These are phyloP conservation scores for Fonsecaea monophora DNA, from an alignment of 2,329 filamentous ascomycete species.

Conservation along the genomic window DNA sequence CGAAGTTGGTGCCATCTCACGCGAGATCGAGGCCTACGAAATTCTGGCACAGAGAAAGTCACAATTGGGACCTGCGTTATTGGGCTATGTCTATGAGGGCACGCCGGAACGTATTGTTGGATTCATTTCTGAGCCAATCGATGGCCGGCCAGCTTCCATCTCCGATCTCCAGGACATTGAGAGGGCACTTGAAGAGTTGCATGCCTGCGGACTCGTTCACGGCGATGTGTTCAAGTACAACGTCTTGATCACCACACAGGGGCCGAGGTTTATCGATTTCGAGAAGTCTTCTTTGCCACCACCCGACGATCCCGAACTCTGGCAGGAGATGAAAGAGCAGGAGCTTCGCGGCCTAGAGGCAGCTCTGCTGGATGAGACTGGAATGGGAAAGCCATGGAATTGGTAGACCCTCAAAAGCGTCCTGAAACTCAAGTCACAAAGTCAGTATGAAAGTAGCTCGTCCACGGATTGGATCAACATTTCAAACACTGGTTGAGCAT, in stretches of 20 bases:
- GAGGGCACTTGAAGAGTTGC: background rate
- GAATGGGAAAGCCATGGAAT: too few species aligned
- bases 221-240: background rate
- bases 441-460: too few species aligned
- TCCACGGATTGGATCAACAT: too few species aligned
- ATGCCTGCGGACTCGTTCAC: background rate
- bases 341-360: background rate
- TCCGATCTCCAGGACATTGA: background rate
- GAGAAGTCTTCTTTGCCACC: too few species aligned
- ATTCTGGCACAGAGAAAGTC: background rate
- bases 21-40: background rate
- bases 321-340: background rate
- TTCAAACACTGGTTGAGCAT: too few species aligned
- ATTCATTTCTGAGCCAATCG: background rate
- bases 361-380: background rate
- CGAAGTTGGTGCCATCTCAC: background rate
- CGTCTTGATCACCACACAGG: background rate
- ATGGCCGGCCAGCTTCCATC: background rate
- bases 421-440: too few species aligned
- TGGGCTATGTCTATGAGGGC: background rate
- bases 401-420: too few species aligned
- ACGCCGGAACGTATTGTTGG: background rate
- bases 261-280: background rate
- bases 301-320: background rate
- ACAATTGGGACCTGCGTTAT: background rate